Percentiles rank a stretch among this genome's conserved stretches.
Conservation (phyloP, 495 filamentous ascomycete species). For the Podospora bellae-mahoneyi region DNA sequence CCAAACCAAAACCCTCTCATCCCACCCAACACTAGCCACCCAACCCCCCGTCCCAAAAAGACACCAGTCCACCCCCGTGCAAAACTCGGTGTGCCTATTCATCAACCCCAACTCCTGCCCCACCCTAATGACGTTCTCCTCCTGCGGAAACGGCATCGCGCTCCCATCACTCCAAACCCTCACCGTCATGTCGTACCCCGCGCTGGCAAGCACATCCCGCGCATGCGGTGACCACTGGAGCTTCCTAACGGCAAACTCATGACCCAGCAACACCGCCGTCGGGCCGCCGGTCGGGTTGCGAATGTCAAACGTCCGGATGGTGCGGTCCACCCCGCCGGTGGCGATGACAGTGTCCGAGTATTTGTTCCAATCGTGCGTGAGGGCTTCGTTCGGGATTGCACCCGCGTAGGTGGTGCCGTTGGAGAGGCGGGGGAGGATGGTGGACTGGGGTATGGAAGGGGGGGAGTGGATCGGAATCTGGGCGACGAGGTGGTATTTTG, state of each 20-base stretch:
- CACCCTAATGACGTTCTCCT: conserved; percentile 34
- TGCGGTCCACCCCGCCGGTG: conserved; percentile 81
- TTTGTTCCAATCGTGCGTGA: conserved; percentile 99
- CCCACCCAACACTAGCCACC: conserved; percentile 92
- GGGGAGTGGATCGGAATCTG: conserved; percentile 72
- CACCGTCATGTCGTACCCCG: conserved; percentile 97
- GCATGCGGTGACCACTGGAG: conserved; percentile 91
- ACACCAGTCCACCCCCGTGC: conserved; percentile 97
- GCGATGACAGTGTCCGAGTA: conserved; percentile 81
- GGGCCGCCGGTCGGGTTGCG: conserved; percentile 70
- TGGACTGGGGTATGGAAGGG: conserved; percentile 32
- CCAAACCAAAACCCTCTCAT: conserved; percentile 86
- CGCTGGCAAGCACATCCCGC: conserved; percentile 75
- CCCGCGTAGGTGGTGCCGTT: conserved; percentile 34
- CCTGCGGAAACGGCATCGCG: conserved; percentile 38
- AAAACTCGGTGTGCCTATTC: conserved; percentile 92
- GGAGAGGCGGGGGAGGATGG: conserved; percentile 31
- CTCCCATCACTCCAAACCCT: conserved; percentile 85
- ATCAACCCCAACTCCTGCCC: conserved; percentile 80
- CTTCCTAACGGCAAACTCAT: conserved; percentile 84
- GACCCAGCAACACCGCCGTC: conserved; percentile 66
- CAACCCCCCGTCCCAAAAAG: conserved; percentile 92
- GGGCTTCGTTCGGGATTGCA: conserved; percentile 58
- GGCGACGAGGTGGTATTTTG: conserved; percentile 75
- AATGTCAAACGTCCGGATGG: conserved; percentile 86